Conservation (phyloP, 208 protist genomes). For the Trypanosoma avium region DNA sequence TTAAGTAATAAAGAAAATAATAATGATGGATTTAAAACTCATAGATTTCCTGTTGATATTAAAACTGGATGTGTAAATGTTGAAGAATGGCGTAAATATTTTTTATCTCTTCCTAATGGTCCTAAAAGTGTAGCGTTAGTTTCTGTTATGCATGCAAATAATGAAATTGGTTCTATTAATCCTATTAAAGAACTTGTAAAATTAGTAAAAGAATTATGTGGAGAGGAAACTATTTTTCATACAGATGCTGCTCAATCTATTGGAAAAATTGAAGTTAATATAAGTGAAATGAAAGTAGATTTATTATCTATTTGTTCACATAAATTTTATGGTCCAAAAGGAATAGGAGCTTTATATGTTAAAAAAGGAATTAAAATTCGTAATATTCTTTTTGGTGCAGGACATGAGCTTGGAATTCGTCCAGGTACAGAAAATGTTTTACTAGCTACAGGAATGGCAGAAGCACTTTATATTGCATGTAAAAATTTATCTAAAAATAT, state of each 20-base stretch:
- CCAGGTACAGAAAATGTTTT: constrained; percentile 89
- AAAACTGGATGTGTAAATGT: constrained; percentile 38
- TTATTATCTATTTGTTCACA: constrained; percentile 96
- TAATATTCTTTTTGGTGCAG: constrained; percentile 80
- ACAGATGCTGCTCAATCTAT: constrained; percentile 95
- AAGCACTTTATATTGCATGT: constrained; percentile 57
- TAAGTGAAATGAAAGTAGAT: constrained; percentile 91
- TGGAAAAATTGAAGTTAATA: constrained; percentile 97
- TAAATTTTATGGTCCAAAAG: constrained; percentile 98
- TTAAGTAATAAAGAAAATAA: constrained; percentile 21
- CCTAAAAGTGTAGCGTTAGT: constrained; percentile 72
- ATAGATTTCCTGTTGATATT: constrained; percentile 45
- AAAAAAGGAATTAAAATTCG: constrained; percentile 43
- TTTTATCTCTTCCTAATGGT: constrained; percentile 37
- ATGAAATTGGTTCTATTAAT: constrained; percentile 94
- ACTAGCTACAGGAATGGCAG: constrained; percentile 70
- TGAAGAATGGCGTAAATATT: constrained; percentile 31
- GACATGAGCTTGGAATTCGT: constrained; percentile 77
- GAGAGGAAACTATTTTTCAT: constrained; percentile 80
- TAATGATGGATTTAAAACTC: constrained; percentile 21
- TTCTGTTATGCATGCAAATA: constrained; percentile 96
- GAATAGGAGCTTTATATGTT: constrained; percentile 79
- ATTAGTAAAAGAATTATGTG: constrained; percentile 66
- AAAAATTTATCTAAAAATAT: constrained; percentile 34
- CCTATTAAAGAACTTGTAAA: constrained; percentile 80